phyloP scores from a whole-genome alignment of 2,329 filamentous ascomycete species.

The Cytospora chrysosperma region DNA sequence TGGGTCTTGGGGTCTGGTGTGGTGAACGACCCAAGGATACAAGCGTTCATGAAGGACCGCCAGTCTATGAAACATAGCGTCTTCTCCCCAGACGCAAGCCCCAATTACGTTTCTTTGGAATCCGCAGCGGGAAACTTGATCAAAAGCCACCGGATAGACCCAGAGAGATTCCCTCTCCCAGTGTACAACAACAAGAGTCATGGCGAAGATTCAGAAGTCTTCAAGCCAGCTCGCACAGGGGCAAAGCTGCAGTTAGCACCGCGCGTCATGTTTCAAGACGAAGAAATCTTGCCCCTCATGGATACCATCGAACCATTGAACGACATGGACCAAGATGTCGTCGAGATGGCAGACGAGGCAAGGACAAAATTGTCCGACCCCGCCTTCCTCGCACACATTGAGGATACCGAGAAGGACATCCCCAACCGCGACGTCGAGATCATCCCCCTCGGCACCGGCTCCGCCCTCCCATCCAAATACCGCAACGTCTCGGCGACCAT shows the following conservation, averaged over 20 bases:
- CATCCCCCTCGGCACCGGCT: conserved; percentile 86
- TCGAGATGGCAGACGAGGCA: conserved; percentile 52
- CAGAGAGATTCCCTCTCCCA: conserved; percentile 70
- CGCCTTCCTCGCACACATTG: conserved; percentile 49
- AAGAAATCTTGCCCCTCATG: conserved; percentile 48
- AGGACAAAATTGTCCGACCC: conserved; percentile 40
- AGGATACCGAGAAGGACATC: conserved; percentile 60
- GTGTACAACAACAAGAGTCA: conserved; percentile 56
- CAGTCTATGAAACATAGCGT: conserved; percentile 70
- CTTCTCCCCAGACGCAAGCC: conserved; percentile 69
- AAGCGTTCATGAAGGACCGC: conserved; percentile 66
- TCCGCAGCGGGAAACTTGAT: conserved; percentile 66
- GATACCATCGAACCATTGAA: conserved; percentile 44
- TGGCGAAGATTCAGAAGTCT: conserved; percentile 18
- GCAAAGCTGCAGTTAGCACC: conserved; percentile 49
- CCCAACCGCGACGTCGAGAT: conserved; percentile 77
- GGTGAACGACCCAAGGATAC: conserved; percentile 59
- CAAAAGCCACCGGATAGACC: conserved; percentile 70
- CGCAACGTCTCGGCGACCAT: conserved; percentile 92
- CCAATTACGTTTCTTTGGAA: conserved; percentile 72
- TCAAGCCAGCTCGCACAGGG: conserved; percentile 45
- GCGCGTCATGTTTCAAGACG: conserved; percentile 44
- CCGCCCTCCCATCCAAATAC: conserved; percentile 85
- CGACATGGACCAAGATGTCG: conserved; percentile 43
- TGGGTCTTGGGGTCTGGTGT: conserved; percentile 80